A percentile compares a stretch with the other conserved stretches of the same genome.
phyloP scores from a whole-genome alignment of 1,284 basidiomycete genomes.

The Microbotryum scabiosae region DNA sequence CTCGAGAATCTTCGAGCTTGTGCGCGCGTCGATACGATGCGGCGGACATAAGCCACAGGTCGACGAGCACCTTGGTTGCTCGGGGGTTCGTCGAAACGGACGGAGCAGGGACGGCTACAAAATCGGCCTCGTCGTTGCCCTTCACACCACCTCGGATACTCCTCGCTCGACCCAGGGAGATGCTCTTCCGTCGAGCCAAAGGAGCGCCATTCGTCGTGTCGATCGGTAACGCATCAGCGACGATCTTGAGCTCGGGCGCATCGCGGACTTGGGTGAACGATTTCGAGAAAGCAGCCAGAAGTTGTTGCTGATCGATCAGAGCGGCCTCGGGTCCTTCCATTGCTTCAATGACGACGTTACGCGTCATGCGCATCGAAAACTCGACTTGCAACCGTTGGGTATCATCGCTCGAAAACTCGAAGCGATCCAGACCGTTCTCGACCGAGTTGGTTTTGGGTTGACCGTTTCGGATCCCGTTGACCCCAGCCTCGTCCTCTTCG shows the following conservation, averaged over 20 bases:
- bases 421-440: constrained; percentile 37
- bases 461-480: background rate
- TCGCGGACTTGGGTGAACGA: constrained; percentile 16
- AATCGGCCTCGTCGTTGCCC: constrained; percentile 41
- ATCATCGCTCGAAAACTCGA: constrained; percentile 49
- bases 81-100: constrained; percentile 38
- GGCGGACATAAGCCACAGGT: constrained; percentile 87
- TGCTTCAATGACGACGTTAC: constrained; percentile 72
- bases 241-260: background rate
- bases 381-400: constrained; percentile 66
- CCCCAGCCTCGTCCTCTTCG: constrained; percentile 14
- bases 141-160: background rate
- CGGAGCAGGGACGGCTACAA: constrained; percentile 37
- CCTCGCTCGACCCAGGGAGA: constrained; percentile 1
- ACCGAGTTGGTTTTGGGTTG: background rate
- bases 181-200: background rate
- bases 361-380: constrained; percentile 77
- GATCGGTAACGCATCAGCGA: too few relatives aligned
- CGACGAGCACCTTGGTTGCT: constrained; percentile 65
- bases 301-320: constrained; percentile 69
- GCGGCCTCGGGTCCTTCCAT: constrained; percentile 80
- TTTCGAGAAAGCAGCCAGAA: constrained; percentile 69
- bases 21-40: constrained; percentile 84
- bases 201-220: background rate
- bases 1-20: constrained; percentile 79